phyloP scores from a whole-genome alignment of 257 asterid genomes.

The Petrea volubilis region DNA sequence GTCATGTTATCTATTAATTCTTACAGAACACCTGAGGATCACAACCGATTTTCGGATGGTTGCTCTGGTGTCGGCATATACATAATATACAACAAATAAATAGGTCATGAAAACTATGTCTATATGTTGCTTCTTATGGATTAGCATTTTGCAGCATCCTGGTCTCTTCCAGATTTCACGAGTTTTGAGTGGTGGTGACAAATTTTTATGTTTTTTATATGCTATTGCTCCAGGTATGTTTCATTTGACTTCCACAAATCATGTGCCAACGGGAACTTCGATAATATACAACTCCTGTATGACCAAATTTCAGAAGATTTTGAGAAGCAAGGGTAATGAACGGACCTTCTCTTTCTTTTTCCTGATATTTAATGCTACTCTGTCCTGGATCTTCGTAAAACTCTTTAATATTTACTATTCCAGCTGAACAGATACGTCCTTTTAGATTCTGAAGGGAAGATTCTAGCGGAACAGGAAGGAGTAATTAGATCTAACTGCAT shows the following conservation, averaged over 20 bases:
- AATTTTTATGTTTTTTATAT: constrained; percentile 18
- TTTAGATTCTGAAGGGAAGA: constrained; percentile 73
- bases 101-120: background rate
- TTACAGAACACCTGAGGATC: constrained; percentile 13
- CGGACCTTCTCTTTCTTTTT: constrained; percentile 16
- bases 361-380: constrained; percentile 33
- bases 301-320: constrained; percentile 71
- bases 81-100: constrained; percentile 7
- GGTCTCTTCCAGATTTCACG: constrained; percentile 12
- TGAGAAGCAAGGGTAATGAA: constrained; percentile 83
- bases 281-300: constrained; percentile 75
- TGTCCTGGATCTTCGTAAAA: constrained; percentile 49
- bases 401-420: constrained; percentile 64
- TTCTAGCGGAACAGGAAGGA: constrained; percentile 78
- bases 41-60: constrained; percentile 12
- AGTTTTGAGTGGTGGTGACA: constrained; percentile 12
- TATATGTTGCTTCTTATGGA: background rate
- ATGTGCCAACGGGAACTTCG: constrained; percentile 84
- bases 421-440: constrained; percentile 98
- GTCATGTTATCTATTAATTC: constrained; percentile 15
- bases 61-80: constrained; percentile 3
- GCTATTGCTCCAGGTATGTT: constrained; percentile 61
- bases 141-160: constrained; percentile 4
- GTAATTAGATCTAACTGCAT: constrained; percentile 86
- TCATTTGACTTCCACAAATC: constrained; percentile 88